Evolutionary conservation across 108 stramenopile species (phyloP).

Genomic region (Cyclotella sp.): DNA sequence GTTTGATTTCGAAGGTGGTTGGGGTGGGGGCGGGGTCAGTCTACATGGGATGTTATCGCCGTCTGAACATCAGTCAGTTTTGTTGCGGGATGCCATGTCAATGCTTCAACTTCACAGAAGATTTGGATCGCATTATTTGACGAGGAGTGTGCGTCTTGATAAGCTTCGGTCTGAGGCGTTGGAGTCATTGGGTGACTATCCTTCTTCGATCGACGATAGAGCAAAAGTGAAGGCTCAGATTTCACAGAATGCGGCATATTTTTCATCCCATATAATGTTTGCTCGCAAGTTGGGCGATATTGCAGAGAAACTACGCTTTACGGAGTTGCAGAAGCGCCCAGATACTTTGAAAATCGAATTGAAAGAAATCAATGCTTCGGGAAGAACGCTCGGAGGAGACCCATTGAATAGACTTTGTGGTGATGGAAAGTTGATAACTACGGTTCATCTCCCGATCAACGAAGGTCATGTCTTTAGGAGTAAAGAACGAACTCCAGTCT

Average conservation of each 20-base stretch:
- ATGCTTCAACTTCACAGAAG: constrained; percentile 67
- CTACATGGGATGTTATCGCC: constrained; percentile 72
- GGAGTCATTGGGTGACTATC: constrained; percentile 40
- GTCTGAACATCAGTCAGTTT: constrained; percentile 68
- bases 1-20: constrained; percentile 85
- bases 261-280: constrained; percentile 80
- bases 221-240: constrained; percentile 61
- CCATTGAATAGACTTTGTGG: constrained; percentile 65
- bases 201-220: constrained; percentile 35
- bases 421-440: constrained; percentile 49
- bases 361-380: constrained; percentile 71
- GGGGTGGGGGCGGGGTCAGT: constrained; percentile 86
- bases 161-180: constrained; percentile 51
- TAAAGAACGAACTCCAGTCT: constrained; percentile 88
- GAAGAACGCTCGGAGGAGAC: constrained; percentile 79
- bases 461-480: constrained; percentile 93
- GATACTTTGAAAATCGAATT: constrained; percentile 60
- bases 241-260: constrained; percentile 84
- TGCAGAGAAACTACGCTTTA: constrained; percentile 78
- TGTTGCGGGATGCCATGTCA: constrained; percentile 66
- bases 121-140: constrained; percentile 59
- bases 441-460: constrained; percentile 71
- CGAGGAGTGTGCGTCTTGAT: constrained; percentile 71
- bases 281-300: constrained; percentile 82
- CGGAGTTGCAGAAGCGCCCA: constrained; percentile 63